Evolutionary conservation across 371 early-diverging fungal species (phyloP).

Genomic region (Vairimorpha necatrix): DNA sequence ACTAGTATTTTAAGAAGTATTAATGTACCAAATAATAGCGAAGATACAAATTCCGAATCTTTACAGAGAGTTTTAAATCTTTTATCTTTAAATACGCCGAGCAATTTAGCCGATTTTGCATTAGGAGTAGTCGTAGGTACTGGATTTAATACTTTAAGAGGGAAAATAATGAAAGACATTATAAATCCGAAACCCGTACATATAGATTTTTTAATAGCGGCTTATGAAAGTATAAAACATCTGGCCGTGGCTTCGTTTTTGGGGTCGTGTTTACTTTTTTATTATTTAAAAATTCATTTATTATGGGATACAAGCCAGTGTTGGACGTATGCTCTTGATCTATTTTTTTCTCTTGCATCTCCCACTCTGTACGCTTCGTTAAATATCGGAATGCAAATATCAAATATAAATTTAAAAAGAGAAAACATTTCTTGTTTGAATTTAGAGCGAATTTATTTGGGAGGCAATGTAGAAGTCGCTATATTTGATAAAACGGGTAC

Average conservation of each 20-base stretch:
- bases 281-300: slow-evolving; percentile 2
- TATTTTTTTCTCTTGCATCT: slow-evolving; percentile 53
- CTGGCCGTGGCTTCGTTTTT: slow-evolving; percentile 38
- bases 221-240: slow-evolving; percentile 50
- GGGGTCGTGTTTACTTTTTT: slow-evolving; percentile 63
- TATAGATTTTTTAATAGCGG: slow-evolving; percentile 85
- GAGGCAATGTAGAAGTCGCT: slow-evolving; percentile 85
- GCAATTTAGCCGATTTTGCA: not conserved
- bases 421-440: slow-evolving; percentile 82
- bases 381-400: slow-evolving; percentile 86
- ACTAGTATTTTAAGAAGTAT: slow-evolving; percentile 46
- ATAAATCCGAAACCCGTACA: slow-evolving; percentile 82
- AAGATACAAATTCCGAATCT: slow-evolving; percentile 11
- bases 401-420: slow-evolving; percentile 74
- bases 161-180: slow-evolving; percentile 82
- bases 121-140: slow-evolving; percentile 79
- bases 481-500: slow-evolving; percentile 99
- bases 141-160: slow-evolving; percentile 92
- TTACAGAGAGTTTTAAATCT: slow-evolving; percentile 19
- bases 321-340: slow-evolving; percentile 47
- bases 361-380: slow-evolving; percentile 81
- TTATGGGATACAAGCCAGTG: not conserved
- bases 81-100: not conserved
- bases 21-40: not conserved
- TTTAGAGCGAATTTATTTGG: slow-evolving; percentile 82